Base-by-base conservation (phyloP, 257 asterid species). In the Solanum pinnatisectum region DNA sequence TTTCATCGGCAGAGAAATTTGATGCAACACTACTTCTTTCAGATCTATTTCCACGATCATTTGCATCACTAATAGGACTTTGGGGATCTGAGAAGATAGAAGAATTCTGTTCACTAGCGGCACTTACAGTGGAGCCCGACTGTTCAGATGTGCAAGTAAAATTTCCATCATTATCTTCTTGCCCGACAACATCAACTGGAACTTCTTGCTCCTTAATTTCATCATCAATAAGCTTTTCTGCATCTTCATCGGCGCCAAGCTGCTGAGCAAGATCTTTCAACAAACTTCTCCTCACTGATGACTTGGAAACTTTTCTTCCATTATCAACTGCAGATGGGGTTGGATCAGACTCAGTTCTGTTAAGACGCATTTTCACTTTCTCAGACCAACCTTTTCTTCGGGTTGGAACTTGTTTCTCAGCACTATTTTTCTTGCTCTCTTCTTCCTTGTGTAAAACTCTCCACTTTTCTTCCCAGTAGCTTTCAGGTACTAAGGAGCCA, bases 401-500 rank as follows among this genome's bases (percentile, higher is more conserved):
- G n/a, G 76, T 83, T 16, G 92, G 89, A 71, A 88, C 90, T 87
- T 90, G 90, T 71, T 90, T 92, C 71, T 77, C 90, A 8, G 15
- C 74, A 39, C 27, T 23, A 73, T 84, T 89, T 89, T 85, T 87
- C 88, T 92, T 94, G 85, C 74, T 71, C 89, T 93, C 93, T 90
- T 92, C 95, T 91, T 95, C 96, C 88, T 92, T 91, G 91, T 94
- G 95, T 93, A 95, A 36, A 90, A 91, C 95, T 89, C 96, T 93
- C 98, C 99, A 96, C 83, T 94, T 94, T 89, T 95, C 99, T 90
- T 96, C 99, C 99, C 99, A 96, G 91, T 96, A 96, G 93, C 95
- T 94, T 86, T 94, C 94, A 25, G 92, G 93, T 67, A 93, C 70
- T 49, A 91, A 68, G 89, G 73, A 81, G 70, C 91, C 86, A 90